Conservation (phyloP, 1,284 basidiomycete species). For the Rhodotorula sp. region DNA sequence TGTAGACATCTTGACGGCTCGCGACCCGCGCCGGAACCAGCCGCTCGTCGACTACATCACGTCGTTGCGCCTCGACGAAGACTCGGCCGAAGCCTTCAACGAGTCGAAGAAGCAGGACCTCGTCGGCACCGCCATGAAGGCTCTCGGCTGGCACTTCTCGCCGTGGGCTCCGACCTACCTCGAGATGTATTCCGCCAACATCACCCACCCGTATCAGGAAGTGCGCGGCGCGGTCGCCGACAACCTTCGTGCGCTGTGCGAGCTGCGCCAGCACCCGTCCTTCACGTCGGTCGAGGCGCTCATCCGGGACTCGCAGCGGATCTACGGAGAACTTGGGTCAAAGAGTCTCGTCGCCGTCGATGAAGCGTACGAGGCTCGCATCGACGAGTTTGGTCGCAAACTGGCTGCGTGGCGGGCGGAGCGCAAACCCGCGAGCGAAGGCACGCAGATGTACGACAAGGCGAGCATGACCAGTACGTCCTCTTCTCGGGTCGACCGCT, state of each 20-base stretch:
- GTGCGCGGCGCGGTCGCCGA: slow-evolving; percentile 50
- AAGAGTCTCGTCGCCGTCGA: slow-evolving; percentile 65
- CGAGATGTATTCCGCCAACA: slow-evolving; percentile 49
- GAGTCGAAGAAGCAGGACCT: slow-evolving; percentile 43
- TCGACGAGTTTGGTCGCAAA: slow-evolving; percentile 52
- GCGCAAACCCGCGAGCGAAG: slow-evolving; percentile 50
- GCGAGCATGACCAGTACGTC: slow-evolving; percentile 69
- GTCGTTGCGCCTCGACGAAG: slow-evolving; percentile 39
- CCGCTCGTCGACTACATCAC: slow-evolving; percentile 74
- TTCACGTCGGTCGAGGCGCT: slow-evolving; percentile 68
- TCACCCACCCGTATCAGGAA: slow-evolving; percentile 48
- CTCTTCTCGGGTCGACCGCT: no score
- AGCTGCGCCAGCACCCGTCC: slow-evolving; percentile 60
- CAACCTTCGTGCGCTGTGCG: slow-evolving; percentile 49
- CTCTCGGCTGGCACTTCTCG: slow-evolving; percentile 71
- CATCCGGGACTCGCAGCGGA: slow-evolving; percentile 62
- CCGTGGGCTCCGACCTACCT: slow-evolving; percentile 67
- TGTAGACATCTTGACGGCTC: slow-evolving; percentile 60
- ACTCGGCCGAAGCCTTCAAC: slow-evolving; percentile 45
- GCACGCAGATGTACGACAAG: slow-evolving; percentile 78
- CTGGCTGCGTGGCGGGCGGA: slow-evolving; percentile 46
- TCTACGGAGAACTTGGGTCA: slow-evolving; percentile 2
- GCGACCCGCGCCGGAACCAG: slow-evolving; percentile 81
- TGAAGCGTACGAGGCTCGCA: slow-evolving; percentile 53
- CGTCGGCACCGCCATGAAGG: slow-evolving; percentile 36